phyloP scores from a whole-genome alignment of 257 asterid species.

The Cordia subcordata region DNA sequence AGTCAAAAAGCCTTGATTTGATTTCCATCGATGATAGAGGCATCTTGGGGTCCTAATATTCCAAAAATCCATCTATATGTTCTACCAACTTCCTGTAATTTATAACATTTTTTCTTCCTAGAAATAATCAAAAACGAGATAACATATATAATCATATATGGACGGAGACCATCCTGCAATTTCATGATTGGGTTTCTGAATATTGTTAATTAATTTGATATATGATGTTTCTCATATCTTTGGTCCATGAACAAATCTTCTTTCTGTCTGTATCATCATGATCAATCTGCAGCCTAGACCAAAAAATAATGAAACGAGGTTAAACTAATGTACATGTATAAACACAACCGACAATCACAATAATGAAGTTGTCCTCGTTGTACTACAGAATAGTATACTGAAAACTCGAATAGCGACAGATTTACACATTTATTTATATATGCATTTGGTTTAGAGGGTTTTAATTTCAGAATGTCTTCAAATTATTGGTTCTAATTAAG shows the following conservation, averaged over 20 bases:
- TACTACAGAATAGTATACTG: neutral
- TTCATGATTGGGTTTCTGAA: no score
- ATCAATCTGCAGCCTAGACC: neutral
- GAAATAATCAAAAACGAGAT: neutral
- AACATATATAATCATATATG: no score
- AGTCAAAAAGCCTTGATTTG: neutral
- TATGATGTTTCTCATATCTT: no score
- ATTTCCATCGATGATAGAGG: neutral
- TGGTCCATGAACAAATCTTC: conserved; percentile 6
- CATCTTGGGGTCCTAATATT: conserved; percentile 18
- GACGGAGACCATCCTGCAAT: no score
- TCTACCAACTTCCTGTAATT: conserved; percentile 27
- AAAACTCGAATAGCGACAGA: conserved; percentile 15
- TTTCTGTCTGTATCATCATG: neutral
- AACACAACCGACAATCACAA: conserved; percentile 34
- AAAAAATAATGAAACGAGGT: conserved; percentile 8
- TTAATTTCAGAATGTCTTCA: neutral
- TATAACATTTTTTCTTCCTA: neutral
- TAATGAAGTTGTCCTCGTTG: conserved; percentile 29
- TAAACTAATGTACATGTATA: conserved; percentile 19
- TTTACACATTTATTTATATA: neutral
- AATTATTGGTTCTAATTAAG: no score
- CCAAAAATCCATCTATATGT: conserved; percentile 8
- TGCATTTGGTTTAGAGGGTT: neutral
- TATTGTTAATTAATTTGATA: no score